Evolutionary conservation across 2,329 filamentous ascomycete genomes (phyloP).

Genomic region (Capronia epimyces): DNA sequence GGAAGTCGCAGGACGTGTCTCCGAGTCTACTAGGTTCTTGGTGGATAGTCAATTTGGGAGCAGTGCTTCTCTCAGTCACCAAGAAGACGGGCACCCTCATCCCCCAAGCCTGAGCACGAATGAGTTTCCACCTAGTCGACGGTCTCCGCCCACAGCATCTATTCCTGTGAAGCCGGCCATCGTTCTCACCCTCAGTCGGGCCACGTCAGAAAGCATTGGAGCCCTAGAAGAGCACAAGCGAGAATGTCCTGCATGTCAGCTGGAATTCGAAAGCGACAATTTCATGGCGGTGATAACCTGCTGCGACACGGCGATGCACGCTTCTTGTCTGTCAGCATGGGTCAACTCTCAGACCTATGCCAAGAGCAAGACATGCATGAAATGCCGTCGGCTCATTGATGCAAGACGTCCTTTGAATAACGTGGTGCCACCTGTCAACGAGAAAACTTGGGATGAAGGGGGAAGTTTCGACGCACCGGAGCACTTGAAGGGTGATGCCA

Average conservation of each 20-base stretch:
- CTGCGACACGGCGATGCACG: conserved; percentile 24
- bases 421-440: conserved; percentile 21
- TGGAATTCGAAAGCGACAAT: conserved; percentile 23
- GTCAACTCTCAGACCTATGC: conserved; percentile 22
- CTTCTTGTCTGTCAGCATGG: conserved; percentile 24
- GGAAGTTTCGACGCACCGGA: conserved; percentile 22
- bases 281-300: conserved; percentile 24
- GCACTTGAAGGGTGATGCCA: conserved; percentile 15
- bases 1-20: conserved; percentile 3
- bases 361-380: conserved; percentile 23
- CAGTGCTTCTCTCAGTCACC: neutral
- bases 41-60: neutral
- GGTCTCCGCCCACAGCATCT: conserved; percentile 1
- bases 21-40: conserved; percentile 1
- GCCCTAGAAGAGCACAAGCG: conserved; percentile 21
- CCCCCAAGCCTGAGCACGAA: neutral
- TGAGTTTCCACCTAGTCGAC: neutral
- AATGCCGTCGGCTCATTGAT: conserved; percentile 24
- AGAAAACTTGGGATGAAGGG: conserved; percentile 23
- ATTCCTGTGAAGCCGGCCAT: conserved; percentile 5
- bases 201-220: conserved; percentile 18
- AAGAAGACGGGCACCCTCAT: neutral
- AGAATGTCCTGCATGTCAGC: conserved; percentile 25
- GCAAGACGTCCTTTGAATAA: conserved; percentile 21
- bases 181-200: conserved; percentile 19